These are phyloP conservation scores for Dactylis glomerata DNA, from an alignment of 176 grass and related monocot species.

Conservation along the genomic window DNA sequence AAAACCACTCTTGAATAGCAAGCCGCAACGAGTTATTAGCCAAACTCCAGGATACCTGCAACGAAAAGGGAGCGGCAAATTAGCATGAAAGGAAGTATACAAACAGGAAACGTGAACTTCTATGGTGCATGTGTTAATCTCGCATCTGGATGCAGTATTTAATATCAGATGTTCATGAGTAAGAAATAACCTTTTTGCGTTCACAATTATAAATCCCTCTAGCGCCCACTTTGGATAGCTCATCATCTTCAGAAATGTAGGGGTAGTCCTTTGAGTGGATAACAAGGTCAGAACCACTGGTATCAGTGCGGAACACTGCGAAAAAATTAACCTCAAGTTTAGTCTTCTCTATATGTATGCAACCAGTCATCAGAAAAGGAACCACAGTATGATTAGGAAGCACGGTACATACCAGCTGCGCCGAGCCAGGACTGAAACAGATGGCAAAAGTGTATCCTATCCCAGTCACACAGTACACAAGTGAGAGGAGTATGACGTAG, in stretches of 20 bases:
- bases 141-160: neutral
- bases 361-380: neutral
- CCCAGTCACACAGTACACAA: slow-evolving; percentile 84
- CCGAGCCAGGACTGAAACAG: slow-evolving; percentile 73
- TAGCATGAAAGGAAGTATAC: neutral
- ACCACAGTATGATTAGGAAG: neutral
- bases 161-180: neutral
- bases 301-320: slow-evolving; percentile 72
- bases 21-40: slow-evolving; percentile 84
- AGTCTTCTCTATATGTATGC: neutral
- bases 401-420: slow-evolving; percentile 54
- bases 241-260: slow-evolving; percentile 44
- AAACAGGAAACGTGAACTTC: neutral
- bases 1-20: slow-evolving; percentile 46
- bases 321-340: neutral
- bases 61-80: neutral
- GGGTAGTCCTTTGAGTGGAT: slow-evolving; percentile 54
- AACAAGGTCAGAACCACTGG: slow-evolving; percentile 76
- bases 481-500: slow-evolving; percentile 58
- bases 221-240: slow-evolving; percentile 88
- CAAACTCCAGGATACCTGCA: slow-evolving; percentile 84
- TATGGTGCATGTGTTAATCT: neutral
- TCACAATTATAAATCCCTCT: slow-evolving; percentile 77
- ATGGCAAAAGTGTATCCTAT: slow-evolving; percentile 82
- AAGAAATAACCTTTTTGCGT: slow-evolving; percentile 54